Percentiles rank a stretch among this genome's conserved stretches.
These are phyloP conservation scores for Trypanosoma theileri DNA, from an alignment of 208 protist species.

Conservation along the genomic window DNA sequence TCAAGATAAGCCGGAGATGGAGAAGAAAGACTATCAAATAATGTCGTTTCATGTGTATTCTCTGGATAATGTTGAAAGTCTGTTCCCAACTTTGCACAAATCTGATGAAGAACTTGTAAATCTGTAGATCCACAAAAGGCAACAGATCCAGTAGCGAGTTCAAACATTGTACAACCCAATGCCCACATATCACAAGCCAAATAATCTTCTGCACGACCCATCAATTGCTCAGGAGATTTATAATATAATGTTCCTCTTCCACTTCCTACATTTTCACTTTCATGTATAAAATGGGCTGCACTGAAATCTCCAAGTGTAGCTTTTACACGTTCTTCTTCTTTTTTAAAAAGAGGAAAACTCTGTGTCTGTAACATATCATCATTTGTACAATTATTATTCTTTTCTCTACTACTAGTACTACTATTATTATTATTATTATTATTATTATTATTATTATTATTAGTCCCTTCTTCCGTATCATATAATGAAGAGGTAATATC, in stretches of 20 bases:
- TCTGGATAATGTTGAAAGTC: slow-evolving; percentile 52
- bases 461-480: no score
- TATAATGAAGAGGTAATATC: background rate
- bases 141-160: slow-evolving; percentile 53
- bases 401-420: background rate
- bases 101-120: slow-evolving; percentile 64
- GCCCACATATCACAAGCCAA: slow-evolving; percentile 76
- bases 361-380: slow-evolving; percentile 4
- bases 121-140: slow-evolving; percentile 59
- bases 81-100: slow-evolving; percentile 55
- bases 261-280: slow-evolving; percentile 28
- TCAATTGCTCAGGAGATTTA: slow-evolving; percentile 76
- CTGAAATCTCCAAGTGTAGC: slow-evolving; percentile 75
- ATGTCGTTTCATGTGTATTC: slow-evolving; percentile 19
- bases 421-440: no score
- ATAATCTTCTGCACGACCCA: slow-evolving; percentile 43
- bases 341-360: background rate
- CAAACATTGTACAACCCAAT: slow-evolving; percentile 75
- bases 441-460: no score
- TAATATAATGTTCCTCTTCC: slow-evolving; percentile 75
- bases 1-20: slow-evolving; percentile 39
- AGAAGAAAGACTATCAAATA: slow-evolving; percentile 45
- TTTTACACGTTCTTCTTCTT: slow-evolving; percentile 28
- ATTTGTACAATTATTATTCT: slow-evolving; percentile 6
- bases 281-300: slow-evolving; percentile 47